These are phyloP conservation scores for Mycothermus thermophilus DNA, from an alignment of 495 filamentous ascomycete species.

Conservation along the genomic window DNA sequence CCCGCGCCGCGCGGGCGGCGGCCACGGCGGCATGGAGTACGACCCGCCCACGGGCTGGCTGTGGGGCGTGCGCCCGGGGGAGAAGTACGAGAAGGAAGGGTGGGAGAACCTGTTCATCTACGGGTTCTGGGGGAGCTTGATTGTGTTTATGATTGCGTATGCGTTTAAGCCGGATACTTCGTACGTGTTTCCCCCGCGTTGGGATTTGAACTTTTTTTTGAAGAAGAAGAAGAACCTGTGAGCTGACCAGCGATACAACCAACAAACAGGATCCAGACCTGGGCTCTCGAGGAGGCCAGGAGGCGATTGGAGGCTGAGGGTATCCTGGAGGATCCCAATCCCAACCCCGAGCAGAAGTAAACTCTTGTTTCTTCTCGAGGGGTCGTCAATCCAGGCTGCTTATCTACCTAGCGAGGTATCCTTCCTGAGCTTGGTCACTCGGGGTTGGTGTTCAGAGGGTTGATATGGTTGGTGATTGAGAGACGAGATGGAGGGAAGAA, in stretches of 20 bases:
- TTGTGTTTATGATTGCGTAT: slow-evolving; percentile 65
- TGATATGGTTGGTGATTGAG: too few species aligned
- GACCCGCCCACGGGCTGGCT: slow-evolving; percentile 88
- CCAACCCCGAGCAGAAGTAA: slow-evolving; percentile 28
- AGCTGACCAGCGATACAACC: too few species aligned
- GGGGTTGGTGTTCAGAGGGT: too few species aligned
- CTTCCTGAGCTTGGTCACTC: too few species aligned
- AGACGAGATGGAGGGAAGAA: too few species aligned
- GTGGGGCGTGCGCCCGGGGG: slow-evolving; percentile 77
- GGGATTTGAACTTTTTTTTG: neutral
- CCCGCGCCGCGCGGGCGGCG: slow-evolving; percentile 28
- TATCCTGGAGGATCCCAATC: slow-evolving; percentile 62
- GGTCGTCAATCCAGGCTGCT: too few species aligned
- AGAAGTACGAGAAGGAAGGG: slow-evolving; percentile 90
- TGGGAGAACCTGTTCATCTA: slow-evolving; percentile 86
- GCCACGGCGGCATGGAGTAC: slow-evolving; percentile 71
- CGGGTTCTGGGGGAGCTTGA: slow-evolving; percentile 76
- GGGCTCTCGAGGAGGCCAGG: slow-evolving; percentile 93
- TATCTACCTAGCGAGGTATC: too few species aligned
- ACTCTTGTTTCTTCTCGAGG: too few species aligned
- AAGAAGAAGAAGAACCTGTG: neutral
- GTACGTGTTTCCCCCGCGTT: slow-evolving; percentile 44
- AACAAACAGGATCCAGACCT: slow-evolving; percentile 79
- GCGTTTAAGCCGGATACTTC: slow-evolving; percentile 97
- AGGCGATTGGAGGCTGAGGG: slow-evolving; percentile 89